A percentile compares a stretch with the other conserved stretches of the same genome.
Conservation (phyloP, 345 rosid species). For the Conringia planisiliqua region DNA sequence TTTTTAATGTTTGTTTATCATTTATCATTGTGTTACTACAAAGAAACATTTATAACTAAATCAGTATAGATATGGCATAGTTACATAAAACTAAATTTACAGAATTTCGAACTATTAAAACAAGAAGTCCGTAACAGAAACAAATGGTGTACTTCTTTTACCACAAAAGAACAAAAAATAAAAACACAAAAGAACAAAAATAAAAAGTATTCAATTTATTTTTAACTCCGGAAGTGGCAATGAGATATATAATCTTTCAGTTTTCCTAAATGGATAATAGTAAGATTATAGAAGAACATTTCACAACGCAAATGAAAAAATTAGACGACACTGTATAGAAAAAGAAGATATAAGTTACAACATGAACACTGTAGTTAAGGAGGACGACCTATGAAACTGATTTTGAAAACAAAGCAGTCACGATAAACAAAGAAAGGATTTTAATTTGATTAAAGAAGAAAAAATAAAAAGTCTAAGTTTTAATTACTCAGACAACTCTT, state of each 20-base stretch:
- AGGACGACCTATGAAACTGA: neutral
- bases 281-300: neutral
- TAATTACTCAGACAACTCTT: neutral
- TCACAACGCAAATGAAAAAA: neutral
- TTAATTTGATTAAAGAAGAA: neutral
- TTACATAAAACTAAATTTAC: no score
- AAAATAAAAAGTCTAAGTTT: neutral
- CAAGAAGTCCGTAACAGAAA: neutral
- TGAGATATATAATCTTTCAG: neutral
- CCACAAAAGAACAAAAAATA: no score
- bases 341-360: neutral
- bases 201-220: no score
- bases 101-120: neutral
- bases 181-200: no score
- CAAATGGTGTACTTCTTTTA: neutral
- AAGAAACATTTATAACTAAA: neutral
- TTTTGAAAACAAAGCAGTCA: neutral
- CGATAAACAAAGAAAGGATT: neutral
- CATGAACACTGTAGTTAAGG: neutral
- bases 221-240: neutral
- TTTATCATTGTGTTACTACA: neutral
- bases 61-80: neutral
- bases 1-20: neutral
- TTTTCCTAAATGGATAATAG: neutral
- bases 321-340: neutral